These are phyloP conservation scores for Candida sp. DNA, from an alignment of 1,139 yeast genomes.

Conservation along the genomic window DNA sequence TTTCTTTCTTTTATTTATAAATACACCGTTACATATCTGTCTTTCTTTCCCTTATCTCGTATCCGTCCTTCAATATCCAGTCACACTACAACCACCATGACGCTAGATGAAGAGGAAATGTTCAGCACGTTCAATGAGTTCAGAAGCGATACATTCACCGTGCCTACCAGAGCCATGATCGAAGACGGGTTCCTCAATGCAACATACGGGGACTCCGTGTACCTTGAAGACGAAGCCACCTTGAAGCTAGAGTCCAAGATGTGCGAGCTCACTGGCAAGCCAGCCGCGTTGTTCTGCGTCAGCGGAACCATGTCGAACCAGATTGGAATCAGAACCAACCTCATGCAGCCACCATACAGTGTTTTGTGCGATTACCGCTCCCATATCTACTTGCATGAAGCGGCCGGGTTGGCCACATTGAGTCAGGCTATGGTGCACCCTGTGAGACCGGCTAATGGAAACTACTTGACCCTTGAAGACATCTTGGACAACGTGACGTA, in stretches of 20 bases:
- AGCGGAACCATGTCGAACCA: conserved; percentile 95
- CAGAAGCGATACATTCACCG: conserved; percentile 92
- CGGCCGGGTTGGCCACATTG: conserved; percentile 50
- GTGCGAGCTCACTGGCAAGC: conserved; percentile 77
- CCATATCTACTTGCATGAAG: conserved; percentile 46
- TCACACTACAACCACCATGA: conserved; percentile 19
- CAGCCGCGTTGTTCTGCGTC: conserved; percentile 82
- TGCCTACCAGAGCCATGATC: conserved; percentile 80
- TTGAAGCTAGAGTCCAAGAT: conserved; percentile 66
- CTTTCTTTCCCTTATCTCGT: background rate
- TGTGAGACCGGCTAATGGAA: conserved; percentile 40
- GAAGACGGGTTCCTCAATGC: conserved; percentile 38
- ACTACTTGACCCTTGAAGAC: conserved; percentile 42
- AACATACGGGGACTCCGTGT: conserved; percentile 86
- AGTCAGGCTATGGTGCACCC: conserved; percentile 52
- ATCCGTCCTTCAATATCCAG: background rate
- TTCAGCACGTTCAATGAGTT: conserved; percentile 56
- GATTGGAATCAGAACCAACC: conserved; percentile 58
- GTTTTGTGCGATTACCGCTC: conserved; percentile 45
- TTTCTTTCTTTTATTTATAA: background rate
- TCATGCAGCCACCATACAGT: conserved; percentile 50
- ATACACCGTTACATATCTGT: background rate
- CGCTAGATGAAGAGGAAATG: conserved; percentile 22
- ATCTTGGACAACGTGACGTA: conserved; percentile 42
- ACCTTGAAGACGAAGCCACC: conserved; percentile 81